Base-by-base conservation (phyloP, 2,329 filamentous ascomycete genomes). In the Sporothrix brunneoviolacea region DNA sequence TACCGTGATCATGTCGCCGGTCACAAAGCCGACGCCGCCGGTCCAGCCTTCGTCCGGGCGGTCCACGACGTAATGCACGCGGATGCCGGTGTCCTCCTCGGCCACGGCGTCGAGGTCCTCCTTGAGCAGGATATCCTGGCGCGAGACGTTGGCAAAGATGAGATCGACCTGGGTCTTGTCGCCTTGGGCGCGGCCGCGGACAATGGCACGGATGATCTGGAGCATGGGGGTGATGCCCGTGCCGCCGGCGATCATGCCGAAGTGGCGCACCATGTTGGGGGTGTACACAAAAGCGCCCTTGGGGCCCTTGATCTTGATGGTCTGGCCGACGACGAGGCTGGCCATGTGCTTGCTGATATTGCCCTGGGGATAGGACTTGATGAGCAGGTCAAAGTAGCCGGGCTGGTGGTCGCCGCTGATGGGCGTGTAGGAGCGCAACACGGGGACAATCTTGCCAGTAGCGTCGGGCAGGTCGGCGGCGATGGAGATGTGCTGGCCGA, bases 191-290 rank as follows among this genome's bases (percentile, higher is more conserved):
- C 89, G 82, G 62, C 88, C 88, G 60, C 88, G 82, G 62, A 91
- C 80, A 60, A 97, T 90, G 53, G 91, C 93, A 62, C 90, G 86
- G 66, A 95, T 83, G 61, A 98, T 83, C 75, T 98, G 93, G 57
- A 97, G 80, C 93, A 98, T 98, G 54, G 93, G 93, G 9, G 93
- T 97, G 68, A 98, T 97, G 60, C 93, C 93, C 30, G 93, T 97
- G 58, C 93, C 93, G 59, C 93, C 93, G 57, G 93, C 90, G 65
- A 98, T 88, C 93, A 98, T 98, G 65, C 91, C 93, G 60, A 98
- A 95, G 70, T 88, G 88, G 58, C 88, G 84, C 61, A 91, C 88
- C 87, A 98, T 91, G 77, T 96, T 96, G 61, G 91, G 90, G 16
- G 85, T 88, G 74, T 98, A 98, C 56, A 95, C 88, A 78, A 98